Conservation (phyloP, 345 rosid species). For the Angophora floribunda region DNA sequence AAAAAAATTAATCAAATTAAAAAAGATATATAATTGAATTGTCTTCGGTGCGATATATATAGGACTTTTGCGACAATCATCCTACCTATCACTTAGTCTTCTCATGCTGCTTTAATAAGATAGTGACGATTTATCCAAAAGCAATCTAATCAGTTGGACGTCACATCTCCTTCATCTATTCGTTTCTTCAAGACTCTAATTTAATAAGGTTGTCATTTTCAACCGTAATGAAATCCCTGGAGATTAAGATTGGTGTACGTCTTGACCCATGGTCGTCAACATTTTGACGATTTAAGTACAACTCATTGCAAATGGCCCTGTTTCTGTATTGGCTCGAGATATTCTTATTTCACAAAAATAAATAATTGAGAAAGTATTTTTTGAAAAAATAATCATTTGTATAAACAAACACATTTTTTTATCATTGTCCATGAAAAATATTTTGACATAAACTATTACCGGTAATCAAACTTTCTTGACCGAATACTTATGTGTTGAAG, state of each 20-base stretch:
- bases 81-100: not conserved
- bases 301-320: not conserved
- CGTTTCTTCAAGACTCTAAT: not conserved
- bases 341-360: not conserved
- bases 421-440: not conserved
- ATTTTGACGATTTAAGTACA: not conserved
- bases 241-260: not conserved
- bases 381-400: rapidly evolving
- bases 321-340: not conserved
- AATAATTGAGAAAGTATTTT: not conserved
- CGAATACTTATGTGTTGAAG: not conserved
- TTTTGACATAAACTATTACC: rapidly evolving
- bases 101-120: not conserved
- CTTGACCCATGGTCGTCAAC: not conserved
- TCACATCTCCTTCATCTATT: not conserved
- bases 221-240: not conserved
- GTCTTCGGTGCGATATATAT: rapidly evolving
- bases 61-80: rapidly evolving
- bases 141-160: not conserved
- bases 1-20: not conserved
- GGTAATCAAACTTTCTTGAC: not conserved
- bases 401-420: not conserved
- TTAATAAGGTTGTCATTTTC: not conserved
- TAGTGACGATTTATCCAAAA: not conserved
- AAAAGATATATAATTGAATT: rapidly evolving